Evolutionary conservation across 768 basidiomycete genomes (phyloP).

Genomic region (Dentipellis sp.): DNA sequence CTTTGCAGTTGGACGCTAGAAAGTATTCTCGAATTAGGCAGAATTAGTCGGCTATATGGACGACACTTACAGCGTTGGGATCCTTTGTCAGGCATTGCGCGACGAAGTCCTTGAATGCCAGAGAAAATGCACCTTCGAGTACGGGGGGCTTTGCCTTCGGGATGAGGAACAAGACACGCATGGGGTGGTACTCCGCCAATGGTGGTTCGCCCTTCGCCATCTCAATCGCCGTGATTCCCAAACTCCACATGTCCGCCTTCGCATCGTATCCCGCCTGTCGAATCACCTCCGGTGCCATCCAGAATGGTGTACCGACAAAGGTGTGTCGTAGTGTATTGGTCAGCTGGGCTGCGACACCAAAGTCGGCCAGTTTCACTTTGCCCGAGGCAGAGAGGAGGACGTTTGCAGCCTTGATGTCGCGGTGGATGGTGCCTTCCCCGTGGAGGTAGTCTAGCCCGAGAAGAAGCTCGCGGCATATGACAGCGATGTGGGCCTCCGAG

Average conservation of each 20-base stretch:
- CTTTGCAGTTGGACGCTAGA: slow-evolving; percentile 79
- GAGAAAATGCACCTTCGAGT: slow-evolving; percentile 78
- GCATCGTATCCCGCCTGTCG: slow-evolving; percentile 93
- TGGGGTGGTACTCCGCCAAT: slow-evolving; percentile 93
- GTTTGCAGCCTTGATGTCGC: slow-evolving; percentile 99
- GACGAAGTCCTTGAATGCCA: slow-evolving; percentile 91
- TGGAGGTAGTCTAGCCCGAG: slow-evolving; percentile 96
- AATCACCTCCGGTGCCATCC: slow-evolving; percentile 99
- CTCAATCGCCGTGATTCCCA: slow-evolving; percentile 97
- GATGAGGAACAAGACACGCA: slow-evolving; percentile 96
- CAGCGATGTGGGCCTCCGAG: slow-evolving; percentile 89
- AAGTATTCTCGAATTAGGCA: slow-evolving; percentile 6
- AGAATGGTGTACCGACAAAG: slow-evolving; percentile 94
- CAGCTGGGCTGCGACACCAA: slow-evolving; percentile 96
- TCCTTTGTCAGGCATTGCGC: slow-evolving; percentile 89
- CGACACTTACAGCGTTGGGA: slow-evolving; percentile 51
- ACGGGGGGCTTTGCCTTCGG: slow-evolving; percentile 93
- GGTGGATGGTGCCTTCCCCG: slow-evolving; percentile 90
- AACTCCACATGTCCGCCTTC: slow-evolving; percentile 96
- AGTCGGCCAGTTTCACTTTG: slow-evolving; percentile 95
- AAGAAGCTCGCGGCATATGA: slow-evolving; percentile 88
- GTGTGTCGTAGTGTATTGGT: slow-evolving; percentile 92
- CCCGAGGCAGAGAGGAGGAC: slow-evolving; percentile 84
- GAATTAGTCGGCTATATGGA: background rate
- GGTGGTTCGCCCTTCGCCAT: slow-evolving; percentile 98